Percentiles rank a stretch among this genome's conserved stretches.
Conservation (phyloP, 2,329 filamentous ascomycete species). For the Talaromyces rugulosus region DNA sequence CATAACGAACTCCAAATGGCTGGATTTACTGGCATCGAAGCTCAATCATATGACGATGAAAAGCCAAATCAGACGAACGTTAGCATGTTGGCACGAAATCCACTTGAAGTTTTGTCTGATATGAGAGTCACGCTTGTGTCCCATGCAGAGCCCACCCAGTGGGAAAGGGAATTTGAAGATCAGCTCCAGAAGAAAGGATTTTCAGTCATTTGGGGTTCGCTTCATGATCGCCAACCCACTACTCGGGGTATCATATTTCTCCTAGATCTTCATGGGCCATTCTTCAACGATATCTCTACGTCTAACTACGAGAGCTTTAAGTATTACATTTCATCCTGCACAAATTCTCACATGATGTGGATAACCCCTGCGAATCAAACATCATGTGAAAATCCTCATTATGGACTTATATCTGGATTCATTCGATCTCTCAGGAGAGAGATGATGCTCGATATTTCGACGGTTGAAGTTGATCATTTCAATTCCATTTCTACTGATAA, state of each 20-base stretch:
- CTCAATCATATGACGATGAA: neutral
- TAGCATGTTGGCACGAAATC: neutral
- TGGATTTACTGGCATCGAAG: slow-evolving; percentile 22
- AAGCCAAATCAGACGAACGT: neutral
- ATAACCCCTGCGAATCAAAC: neutral
- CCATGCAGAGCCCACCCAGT: neutral
- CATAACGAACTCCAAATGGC: slow-evolving; percentile 16
- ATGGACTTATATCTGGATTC: neutral
- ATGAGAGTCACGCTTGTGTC: neutral
- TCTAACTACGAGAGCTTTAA: neutral
- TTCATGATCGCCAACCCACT: neutral
- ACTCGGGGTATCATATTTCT: neutral
- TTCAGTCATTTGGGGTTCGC: neutral
- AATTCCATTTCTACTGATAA: neutral
- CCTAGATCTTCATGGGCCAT: neutral
- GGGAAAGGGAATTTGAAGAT: neutral
- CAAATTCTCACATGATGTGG: neutral
- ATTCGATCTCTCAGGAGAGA: neutral
- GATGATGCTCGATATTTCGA: neutral
- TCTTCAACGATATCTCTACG: neutral
- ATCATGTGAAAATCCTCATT: neutral
- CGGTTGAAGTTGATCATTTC: neutral
- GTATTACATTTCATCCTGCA: neutral
- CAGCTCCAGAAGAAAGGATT: neutral
- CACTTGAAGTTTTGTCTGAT: neutral